phyloP scores from a whole-genome alignment of 225 moss, liverwort and hornwort species.

The Sphagnum contortum region DNA sequence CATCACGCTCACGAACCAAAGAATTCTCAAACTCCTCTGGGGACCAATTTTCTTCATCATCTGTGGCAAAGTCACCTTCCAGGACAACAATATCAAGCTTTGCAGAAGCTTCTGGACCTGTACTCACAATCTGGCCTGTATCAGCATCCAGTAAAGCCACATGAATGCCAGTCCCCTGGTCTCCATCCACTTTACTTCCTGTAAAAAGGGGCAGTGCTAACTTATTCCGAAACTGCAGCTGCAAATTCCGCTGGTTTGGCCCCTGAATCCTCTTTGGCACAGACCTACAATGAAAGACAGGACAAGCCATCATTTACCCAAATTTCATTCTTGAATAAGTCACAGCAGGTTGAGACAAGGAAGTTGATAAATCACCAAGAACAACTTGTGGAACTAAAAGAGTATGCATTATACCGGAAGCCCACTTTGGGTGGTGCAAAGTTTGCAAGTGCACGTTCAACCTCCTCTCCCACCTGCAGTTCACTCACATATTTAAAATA shows the following conservation, averaged over 20 bases:
- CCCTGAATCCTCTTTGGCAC: constrained; percentile 39
- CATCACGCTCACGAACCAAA: constrained; percentile 38
- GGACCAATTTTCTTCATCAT: constrained; percentile 40
- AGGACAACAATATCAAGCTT: constrained; percentile 49
- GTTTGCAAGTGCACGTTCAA: constrained; percentile 68
- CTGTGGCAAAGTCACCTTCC: constrained; percentile 45
- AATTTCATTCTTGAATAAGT: no score
- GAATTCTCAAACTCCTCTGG: constrained; percentile 35
- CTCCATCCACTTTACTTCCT: constrained; percentile 55
- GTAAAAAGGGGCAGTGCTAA: constrained; percentile 47
- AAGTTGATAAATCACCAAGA: no score
- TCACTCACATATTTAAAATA: no score
- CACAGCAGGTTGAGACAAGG: no score
- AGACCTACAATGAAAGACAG: constrained; percentile 10
- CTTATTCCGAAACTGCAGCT: constrained; percentile 47
- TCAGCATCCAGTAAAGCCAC: constrained; percentile 33
- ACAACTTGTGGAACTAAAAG: no score
- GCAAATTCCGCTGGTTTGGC: constrained; percentile 34
- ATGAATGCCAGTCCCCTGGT: constrained; percentile 46
- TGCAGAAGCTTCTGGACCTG: constrained; percentile 37
- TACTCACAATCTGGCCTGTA: constrained; percentile 32
- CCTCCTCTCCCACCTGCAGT: constrained; percentile 69
- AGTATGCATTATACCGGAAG: constrained; percentile 16
- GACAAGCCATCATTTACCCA: no score
- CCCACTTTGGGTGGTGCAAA: constrained; percentile 56